Evolutionary conservation across 345 rosid genomes (phyloP).

Genomic region (Sonneratia alba): DNA sequence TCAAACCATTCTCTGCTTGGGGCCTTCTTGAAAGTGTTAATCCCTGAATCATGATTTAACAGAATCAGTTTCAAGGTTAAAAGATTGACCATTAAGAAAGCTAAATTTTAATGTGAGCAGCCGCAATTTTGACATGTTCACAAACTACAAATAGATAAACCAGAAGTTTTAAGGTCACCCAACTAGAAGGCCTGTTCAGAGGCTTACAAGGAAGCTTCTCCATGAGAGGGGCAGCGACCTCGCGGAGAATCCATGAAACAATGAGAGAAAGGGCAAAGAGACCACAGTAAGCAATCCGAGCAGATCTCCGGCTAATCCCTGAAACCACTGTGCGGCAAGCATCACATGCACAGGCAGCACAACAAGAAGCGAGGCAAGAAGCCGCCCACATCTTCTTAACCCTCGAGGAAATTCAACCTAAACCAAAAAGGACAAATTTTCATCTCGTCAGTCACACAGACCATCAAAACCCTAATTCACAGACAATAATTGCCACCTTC

Average conservation of each 20-base stretch:
- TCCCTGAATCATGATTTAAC: slow-evolving; percentile 46
- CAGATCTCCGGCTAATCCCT: slow-evolving; percentile 86
- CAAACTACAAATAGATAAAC: background rate
- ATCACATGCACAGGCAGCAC: slow-evolving; percentile 95
- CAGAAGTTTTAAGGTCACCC: background rate
- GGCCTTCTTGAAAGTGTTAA: slow-evolving; percentile 77
- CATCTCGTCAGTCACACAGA: background rate
- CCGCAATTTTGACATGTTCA: background rate
- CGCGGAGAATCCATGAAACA: slow-evolving; percentile 94
- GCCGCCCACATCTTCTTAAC: slow-evolving; percentile 85
- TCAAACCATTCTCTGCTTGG: slow-evolving; percentile 96
- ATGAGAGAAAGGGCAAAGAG: slow-evolving; percentile 88
- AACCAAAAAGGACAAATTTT: background rate
- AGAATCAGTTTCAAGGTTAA: background rate
- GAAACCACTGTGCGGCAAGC: slow-evolving; percentile 89
- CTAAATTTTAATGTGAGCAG: background rate
- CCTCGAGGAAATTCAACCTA: slow-evolving; percentile 7
- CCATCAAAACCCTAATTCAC: background rate
- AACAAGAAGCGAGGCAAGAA: slow-evolving; percentile 96
- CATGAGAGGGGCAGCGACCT: slow-evolving; percentile 98
- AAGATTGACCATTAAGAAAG: background rate
- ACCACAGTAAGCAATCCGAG: slow-evolving; percentile 95
- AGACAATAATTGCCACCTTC: background rate
- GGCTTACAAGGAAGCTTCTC: slow-evolving; percentile 92
- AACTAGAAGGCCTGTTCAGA: background rate